These are phyloP conservation scores for Fusarium verrucosum DNA, from an alignment of 2,329 filamentous ascomycete species.

Conservation along the genomic window DNA sequence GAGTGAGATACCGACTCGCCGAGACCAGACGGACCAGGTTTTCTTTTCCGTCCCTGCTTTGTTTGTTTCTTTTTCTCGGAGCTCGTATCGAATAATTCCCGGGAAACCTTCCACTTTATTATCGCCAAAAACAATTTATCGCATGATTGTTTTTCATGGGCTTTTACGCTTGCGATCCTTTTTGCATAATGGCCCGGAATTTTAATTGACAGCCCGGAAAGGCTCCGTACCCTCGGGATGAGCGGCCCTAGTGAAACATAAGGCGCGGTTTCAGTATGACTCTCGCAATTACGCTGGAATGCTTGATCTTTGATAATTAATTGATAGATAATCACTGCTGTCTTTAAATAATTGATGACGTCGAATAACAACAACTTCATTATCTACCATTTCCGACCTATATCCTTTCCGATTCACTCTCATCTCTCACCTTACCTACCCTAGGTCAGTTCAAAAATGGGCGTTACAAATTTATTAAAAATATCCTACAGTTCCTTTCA, in stretches of 20 bases:
- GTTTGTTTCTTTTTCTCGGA: background rate
- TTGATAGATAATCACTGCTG: background rate
- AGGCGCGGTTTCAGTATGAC: constrained; percentile 10
- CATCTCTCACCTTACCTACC: too few relatives aligned
- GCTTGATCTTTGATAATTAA: background rate
- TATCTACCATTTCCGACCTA: background rate
- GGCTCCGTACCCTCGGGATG: background rate
- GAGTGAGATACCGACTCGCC: constrained; percentile 1
- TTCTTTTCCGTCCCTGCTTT: background rate
- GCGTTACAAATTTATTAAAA: too few relatives aligned
- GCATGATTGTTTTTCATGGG: constrained; percentile 4
- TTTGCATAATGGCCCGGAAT: background rate
- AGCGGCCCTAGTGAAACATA: constrained; percentile 6
- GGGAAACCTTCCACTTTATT: background rate
- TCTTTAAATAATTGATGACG: background rate
- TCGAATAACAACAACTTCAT: background rate
- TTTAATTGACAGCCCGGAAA: background rate
- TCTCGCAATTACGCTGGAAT: constrained; percentile 4
- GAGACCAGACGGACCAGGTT: background rate
- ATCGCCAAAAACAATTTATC: background rate
- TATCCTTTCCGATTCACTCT: background rate
- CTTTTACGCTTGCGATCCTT: background rate
- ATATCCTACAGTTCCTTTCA: background rate
- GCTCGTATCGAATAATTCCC: constrained; percentile 10
- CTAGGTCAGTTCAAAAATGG: too few relatives aligned